phyloP scores from a whole-genome alignment of 257 asterid species.

The Petunia axillaris region DNA sequence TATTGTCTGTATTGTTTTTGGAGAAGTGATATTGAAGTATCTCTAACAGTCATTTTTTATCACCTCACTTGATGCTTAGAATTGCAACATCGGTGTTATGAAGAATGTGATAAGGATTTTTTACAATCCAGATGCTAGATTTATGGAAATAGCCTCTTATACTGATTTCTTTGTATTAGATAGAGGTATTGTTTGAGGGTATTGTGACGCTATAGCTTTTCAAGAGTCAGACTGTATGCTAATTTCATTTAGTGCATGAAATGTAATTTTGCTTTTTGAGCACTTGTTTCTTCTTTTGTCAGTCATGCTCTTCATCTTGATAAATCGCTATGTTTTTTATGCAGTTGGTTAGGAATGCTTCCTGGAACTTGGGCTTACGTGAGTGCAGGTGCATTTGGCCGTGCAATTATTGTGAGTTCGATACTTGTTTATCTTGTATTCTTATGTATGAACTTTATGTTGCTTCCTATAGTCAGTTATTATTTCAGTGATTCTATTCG shows the following conservation, averaged over 20 bases:
- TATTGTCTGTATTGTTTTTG: neutral
- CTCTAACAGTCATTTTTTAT: neutral
- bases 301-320: neutral
- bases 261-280: neutral
- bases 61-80: neutral
- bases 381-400: constrained; percentile 97
- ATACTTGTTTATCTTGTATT: neutral
- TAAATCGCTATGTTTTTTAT: constrained; percentile 11
- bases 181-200: neutral
- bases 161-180: neutral
- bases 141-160: neutral
- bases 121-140: neutral
- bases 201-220: neutral
- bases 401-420: constrained; percentile 84
- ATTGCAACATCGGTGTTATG: neutral
- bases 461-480: neutral
- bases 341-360: constrained; percentile 99
- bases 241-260: neutral
- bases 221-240: neutral
- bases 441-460: neutral
- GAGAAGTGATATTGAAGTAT: neutral
- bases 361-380: constrained; percentile 99
- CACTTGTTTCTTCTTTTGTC: neutral
- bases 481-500: neutral
- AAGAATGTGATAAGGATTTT: neutral